Conservation (phyloP, 352 stramenopile species). For the Thalassiosira hispida region DNA sequence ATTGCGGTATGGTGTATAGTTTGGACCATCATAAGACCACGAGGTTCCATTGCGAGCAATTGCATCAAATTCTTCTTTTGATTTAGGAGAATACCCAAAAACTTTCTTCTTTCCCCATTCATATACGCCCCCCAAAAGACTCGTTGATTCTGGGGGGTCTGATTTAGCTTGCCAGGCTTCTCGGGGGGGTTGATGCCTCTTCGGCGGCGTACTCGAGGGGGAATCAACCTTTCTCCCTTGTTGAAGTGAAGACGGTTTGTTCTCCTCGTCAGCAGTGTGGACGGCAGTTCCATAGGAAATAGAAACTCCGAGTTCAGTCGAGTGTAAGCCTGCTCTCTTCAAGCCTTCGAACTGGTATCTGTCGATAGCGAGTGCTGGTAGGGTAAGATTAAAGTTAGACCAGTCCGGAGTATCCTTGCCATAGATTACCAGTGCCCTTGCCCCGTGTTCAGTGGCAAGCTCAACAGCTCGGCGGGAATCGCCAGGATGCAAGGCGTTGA, state of each 20-base stretch:
- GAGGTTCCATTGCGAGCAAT: slow-evolving; percentile 23
- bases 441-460: slow-evolving; percentile 22
- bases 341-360: background rate
- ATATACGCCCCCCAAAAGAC: background rate
- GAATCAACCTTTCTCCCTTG: slow-evolving; percentile 1
- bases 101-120: background rate
- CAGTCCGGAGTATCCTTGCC: slow-evolving; percentile 10
- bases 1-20: slow-evolving; percentile 18
- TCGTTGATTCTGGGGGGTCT: slow-evolving; percentile 8
- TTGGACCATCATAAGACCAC: slow-evolving; percentile 29
- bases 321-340: slow-evolving; percentile 17
- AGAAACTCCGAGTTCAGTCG: background rate
- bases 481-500: background rate
- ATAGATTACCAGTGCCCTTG: slow-evolving; percentile 27
- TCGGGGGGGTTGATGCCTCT: slow-evolving; percentile 5
- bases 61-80: slow-evolving; percentile 30
- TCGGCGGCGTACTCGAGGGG: background rate
- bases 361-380: slow-evolving; percentile 21
- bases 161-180: background rate
- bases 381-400: slow-evolving; percentile 8
- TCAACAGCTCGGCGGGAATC: slow-evolving; percentile 20
- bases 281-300: slow-evolving; percentile 10
- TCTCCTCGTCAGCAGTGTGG: slow-evolving; percentile 5
- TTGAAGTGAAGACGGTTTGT: background rate
- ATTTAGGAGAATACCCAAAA: slow-evolving; percentile 27